phyloP scores from a whole-genome alignment of 2,329 filamentous ascomycete species.

The Metarhizium brunneum region DNA sequence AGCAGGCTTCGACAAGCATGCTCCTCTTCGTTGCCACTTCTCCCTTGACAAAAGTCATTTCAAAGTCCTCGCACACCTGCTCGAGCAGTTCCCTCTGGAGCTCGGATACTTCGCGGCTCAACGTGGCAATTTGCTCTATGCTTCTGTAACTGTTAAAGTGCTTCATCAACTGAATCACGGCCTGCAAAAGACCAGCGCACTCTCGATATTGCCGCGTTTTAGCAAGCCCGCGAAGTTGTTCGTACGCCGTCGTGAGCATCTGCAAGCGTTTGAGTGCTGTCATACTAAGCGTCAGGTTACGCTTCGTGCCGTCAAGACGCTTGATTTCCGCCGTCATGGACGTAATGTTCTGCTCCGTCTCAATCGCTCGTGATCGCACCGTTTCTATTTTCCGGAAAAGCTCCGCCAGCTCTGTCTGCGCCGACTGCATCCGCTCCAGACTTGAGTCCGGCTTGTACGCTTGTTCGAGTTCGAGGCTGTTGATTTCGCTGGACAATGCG shows the following conservation, averaged over 20 bases:
- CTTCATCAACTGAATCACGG: slow-evolving; percentile 93
- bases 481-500: slow-evolving; percentile 73
- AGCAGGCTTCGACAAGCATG: slow-evolving; percentile 75
- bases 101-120: slow-evolving; percentile 88
- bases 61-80: slow-evolving; percentile 98
- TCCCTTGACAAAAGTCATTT: slow-evolving; percentile 83
- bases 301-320: slow-evolving; percentile 89
- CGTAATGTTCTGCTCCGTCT: slow-evolving; percentile 92
- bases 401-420: slow-evolving; percentile 79
- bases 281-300: slow-evolving; percentile 94
- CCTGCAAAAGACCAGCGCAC: slow-evolving; percentile 86
- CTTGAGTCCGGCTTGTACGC: slow-evolving; percentile 79
- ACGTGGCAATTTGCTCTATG: slow-evolving; percentile 92
- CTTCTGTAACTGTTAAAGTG: slow-evolving; percentile 98
- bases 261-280: slow-evolving; percentile 93
- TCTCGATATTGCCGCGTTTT: slow-evolving; percentile 87
- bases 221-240: slow-evolving; percentile 77
- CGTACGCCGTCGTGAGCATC: slow-evolving; percentile 99
- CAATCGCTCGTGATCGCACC: slow-evolving; percentile 77
- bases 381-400: slow-evolving; percentile 93
- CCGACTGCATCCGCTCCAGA: slow-evolving; percentile 82
- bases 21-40: slow-evolving; percentile 64
- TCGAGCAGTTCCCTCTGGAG: slow-evolving; percentile 87
- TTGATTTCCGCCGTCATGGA: slow-evolving; percentile 99
- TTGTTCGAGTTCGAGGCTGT: slow-evolving; percentile 64